Evolutionary conservation across 2,329 filamentous ascomycete species (phyloP), one percentile per base, ranked within the genome.

Genomic region (Monosporascus cannonballus): DNA sequence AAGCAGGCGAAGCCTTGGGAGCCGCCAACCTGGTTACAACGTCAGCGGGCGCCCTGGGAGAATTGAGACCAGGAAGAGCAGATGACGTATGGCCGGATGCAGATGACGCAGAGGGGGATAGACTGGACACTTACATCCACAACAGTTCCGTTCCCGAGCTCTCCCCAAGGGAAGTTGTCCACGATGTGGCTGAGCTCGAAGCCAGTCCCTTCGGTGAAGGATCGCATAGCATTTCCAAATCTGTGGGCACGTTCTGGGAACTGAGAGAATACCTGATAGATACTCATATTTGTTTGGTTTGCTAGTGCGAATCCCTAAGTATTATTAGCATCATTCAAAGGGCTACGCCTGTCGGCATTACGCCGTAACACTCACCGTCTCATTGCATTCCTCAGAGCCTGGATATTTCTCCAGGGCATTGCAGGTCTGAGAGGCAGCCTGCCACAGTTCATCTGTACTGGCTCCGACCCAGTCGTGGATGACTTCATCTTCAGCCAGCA

Each of bases 141-240:
- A 17, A 60, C 36, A 6, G 39, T 56, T 0, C 56, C 55, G 1
- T 42, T 50, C 20, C 48, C n/a, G 1, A 53, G 8, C n/a, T 54
- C 46, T 4, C 39, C 59, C 61, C 56, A 62, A 2, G 56, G 52
- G 36, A 56, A 60, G 30, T 47, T 52, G 8, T 60, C 44, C 14
- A 56, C 54, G 3, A 61, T 30, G 30, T 62, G 56, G 17, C 24
- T 17, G 2, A 60, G 34, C 27, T 58, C 56, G 18, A 56, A 61
- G 9, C 57, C 56, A 6, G 51, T 54, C 3, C 60, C 56, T 30
- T 56, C 41, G 2, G 54, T 61, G 34, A 61, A 58, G 1, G 52
- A 39, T 24, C 47, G 52, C 60, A 62, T 62, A 7, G 58, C 55
- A 41, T 59, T 64, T 9, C 48, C 56, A 38, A 64, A 61, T 39